A percentile compares a stretch with the other conserved stretches of the same genome.
phyloP scores from a whole-genome alignment of 1,284 basidiomycete species.

The Sanghuangporus baumii region DNA sequence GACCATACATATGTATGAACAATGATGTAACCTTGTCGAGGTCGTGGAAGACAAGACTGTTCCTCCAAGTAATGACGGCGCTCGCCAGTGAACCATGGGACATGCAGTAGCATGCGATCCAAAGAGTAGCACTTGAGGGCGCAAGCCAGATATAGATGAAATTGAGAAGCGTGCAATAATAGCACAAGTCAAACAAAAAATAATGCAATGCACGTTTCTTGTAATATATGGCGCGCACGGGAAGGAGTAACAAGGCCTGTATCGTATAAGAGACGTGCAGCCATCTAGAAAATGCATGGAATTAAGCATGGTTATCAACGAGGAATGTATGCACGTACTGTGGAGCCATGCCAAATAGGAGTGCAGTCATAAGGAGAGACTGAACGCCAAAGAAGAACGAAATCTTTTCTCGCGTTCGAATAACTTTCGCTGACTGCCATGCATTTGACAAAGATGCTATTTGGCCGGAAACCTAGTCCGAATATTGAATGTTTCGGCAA shows the following conservation, averaged over 20 bases:
- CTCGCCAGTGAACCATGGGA: slow-evolving; percentile 87
- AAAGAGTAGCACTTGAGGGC: slow-evolving; percentile 67
- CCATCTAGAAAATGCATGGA: slow-evolving; percentile 43
- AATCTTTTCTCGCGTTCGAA: slow-evolving; percentile 85
- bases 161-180: slow-evolving; percentile 86
- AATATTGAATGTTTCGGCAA: not conserved
- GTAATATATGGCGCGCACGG: slow-evolving; percentile 76
- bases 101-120: slow-evolving; percentile 83
- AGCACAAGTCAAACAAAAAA: slow-evolving; percentile 91
- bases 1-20: slow-evolving; percentile 87
- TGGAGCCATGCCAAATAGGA: slow-evolving; percentile 80
- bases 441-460: slow-evolving; percentile 66
- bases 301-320: slow-evolving; percentile 8
- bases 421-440: slow-evolving; percentile 88
- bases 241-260: slow-evolving; percentile 72
- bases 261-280: slow-evolving; percentile 75
- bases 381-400: slow-evolving; percentile 91
- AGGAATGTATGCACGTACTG: slow-evolving; percentile 54
- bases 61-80: slow-evolving; percentile 94
- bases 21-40: slow-evolving; percentile 89
- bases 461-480: slow-evolving; percentile 61
- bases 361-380: slow-evolving; percentile 76
- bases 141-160: slow-evolving; percentile 84
- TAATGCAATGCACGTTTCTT: slow-evolving; percentile 90
- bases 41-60: slow-evolving; percentile 94